These are phyloP conservation scores for Domatiomyces globalis DNA, from an alignment of 2,329 filamentous ascomycete genomes.

Conservation along the genomic window DNA sequence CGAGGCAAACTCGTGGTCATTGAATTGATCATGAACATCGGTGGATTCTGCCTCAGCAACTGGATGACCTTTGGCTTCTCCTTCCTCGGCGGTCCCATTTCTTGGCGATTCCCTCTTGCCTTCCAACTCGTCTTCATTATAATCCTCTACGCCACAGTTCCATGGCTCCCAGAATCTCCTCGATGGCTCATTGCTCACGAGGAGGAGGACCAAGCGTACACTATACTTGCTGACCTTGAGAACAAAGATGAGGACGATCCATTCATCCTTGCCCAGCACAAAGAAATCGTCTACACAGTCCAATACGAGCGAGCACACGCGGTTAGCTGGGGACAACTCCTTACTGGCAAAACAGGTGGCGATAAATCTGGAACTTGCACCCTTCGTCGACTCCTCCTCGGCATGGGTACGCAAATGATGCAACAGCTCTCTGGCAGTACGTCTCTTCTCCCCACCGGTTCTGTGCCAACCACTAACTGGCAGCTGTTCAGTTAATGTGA, in stretches of 20 bases:
- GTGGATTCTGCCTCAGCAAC: conserved; percentile 36
- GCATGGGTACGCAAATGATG: conserved; percentile 41
- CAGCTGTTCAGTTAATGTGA: conserved; percentile 1
- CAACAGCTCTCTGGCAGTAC: conserved; percentile 31
- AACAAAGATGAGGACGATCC: conserved; percentile 31
- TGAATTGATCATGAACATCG: conserved; percentile 38
- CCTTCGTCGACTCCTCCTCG: conserved; percentile 37
- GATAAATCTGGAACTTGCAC: conserved; percentile 34
- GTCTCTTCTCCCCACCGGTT: conserved; percentile 14
- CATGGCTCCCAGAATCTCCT: conserved; percentile 35
- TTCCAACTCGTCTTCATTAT: conserved; percentile 39
- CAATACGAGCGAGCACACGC: conserved; percentile 37
- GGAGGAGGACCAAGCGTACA: conserved; percentile 32
- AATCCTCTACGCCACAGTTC: conserved; percentile 31
- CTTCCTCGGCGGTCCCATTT: conserved; percentile 29
- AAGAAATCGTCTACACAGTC: conserved; percentile 36
- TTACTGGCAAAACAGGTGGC: conserved; percentile 33
- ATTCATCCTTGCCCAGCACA: conserved; percentile 30
- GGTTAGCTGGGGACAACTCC: conserved; percentile 36
- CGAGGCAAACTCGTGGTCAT: conserved; percentile 35
- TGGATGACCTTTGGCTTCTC: conserved; percentile 41
- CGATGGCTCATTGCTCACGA: conserved; percentile 34
- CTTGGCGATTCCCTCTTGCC: conserved; percentile 35
- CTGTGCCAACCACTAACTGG: conserved; percentile 2
- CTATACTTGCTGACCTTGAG: conserved; percentile 38